Base-by-base conservation (phyloP, 345 rosid genomes). In the Eucalyptus erythrocorys region DNA sequence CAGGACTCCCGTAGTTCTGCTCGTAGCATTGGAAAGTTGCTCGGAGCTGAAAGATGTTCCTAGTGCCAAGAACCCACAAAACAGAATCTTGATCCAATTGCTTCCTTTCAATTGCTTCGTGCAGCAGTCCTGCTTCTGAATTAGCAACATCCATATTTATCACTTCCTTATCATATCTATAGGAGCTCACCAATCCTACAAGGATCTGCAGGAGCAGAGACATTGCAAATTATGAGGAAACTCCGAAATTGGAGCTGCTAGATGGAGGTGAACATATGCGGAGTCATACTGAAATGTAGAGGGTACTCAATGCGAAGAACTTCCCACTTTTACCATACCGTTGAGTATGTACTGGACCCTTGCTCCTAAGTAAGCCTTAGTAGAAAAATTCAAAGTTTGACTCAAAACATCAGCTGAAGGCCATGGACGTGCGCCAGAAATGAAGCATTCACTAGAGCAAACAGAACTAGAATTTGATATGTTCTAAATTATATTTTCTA, bases 1-100 rank as follows among this genome's bases (percentile, higher is more conserved):
- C 88, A 13, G 96, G 85, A 89, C 89, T 93, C 86, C 94, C 98
- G 82, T 92, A 93, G 45, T 81, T 91, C 71, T 92, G 90, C 93
- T 93, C 82, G 91, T 98, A 98, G 64, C 91, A 89, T 71, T 89
- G 90, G 86, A 98, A 98, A 88, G 98, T 95, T 85, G 88, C 93
- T 90, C 96, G 93, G 76, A 98, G 96, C 91, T 98, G 99, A 88
- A 90, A 93, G 87, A 95, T 32, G 86, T 95, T 98, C 88, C 99
- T 94, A 4, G 95, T 95, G 51, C 95, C 89, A 76, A 97, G 95
- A 88, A 98, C 91, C 86, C 92, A 93, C 5, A 94, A 88, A 10
- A 95, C 89, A 90, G 94, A 93, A 87, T 98, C 99, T 64, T 93
- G 92, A 90, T 92, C 96, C 88, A 97, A 87, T 51, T 94, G 92